Base-by-base conservation (phyloP, 2,329 filamentous ascomycete genomes). In the Penicillium sp. region DNA sequence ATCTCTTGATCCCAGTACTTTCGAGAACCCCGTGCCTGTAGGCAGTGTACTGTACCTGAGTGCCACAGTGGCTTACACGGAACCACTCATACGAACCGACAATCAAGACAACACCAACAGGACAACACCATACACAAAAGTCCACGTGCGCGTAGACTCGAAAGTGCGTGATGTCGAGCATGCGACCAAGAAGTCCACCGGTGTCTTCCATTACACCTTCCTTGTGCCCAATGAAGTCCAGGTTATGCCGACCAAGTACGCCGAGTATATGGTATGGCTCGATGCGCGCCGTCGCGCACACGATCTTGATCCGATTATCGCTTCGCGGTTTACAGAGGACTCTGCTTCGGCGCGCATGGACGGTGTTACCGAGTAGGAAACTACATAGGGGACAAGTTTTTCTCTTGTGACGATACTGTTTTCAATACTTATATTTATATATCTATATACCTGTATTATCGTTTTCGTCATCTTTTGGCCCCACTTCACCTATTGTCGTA, bases 121-220 rank as follows among this genome's bases (percentile, higher is more conserved):
- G 26, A 77, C 77, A 60, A 26, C 51, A n/a, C 46, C 46, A 8
- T 83, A 81, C 63, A 86, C 83, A 20, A 79, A 85, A 46, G 81
- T 90, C 9, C 87, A 90, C 65, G 83, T 90, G 9, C 81, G 87
- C 7, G 85, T 90, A 14, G 85, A 89, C 66, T 85, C 84, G 33
- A 88, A 88, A 66, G 87, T 90, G 14, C 77, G 86, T 20, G 83
- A 90, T 65, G 84, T 90, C 28, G 86, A 89, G 71, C 86, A 89
- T 64, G 85, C 84, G 5, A 79, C 80, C 49, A 82, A 83, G 23
- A 86, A 83, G 65, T 81, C 85, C 2, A 90, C 87, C 0, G 88
- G 88, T 4, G 85, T 88, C 64, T 90, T 91, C 74, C 88, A 89
- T 64, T 90, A 90, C 67, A 90, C 87, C 0, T 89, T 89, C 66